A percentile compares a stretch with the other conserved stretches of the same genome.
These are phyloP conservation scores for Adiantum capillusveneris DNA, from an alignment of 75 land plant species.

Conservation along the genomic window DNA sequence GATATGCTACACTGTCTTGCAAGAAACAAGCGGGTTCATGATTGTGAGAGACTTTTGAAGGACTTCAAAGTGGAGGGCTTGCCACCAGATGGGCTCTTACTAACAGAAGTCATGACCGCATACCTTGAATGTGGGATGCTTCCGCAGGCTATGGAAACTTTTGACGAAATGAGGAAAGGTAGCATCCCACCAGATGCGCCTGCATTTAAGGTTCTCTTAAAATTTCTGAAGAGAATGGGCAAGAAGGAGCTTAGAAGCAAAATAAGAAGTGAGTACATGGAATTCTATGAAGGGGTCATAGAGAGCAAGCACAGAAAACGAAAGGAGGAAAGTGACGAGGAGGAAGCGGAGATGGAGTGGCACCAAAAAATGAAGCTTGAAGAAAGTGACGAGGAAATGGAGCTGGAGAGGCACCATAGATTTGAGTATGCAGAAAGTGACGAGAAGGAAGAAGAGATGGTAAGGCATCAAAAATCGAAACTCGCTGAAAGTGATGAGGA, in stretches of 20 bases:
- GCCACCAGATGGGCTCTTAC: constrained; percentile 56
- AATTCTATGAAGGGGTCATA: constrained; percentile 6
- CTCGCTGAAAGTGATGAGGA: too few relatives aligned
- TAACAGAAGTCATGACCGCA: constrained; percentile 66
- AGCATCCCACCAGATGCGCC: neutral
- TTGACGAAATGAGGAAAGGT: constrained; percentile 55
- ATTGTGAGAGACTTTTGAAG: constrained; percentile 50
- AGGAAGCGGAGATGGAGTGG: neutral
- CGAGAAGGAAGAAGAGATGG: too few relatives aligned
- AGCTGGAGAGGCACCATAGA: too few relatives aligned
- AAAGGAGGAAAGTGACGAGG: neutral
- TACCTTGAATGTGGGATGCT: constrained; percentile 48
- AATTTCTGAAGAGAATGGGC: neutral
- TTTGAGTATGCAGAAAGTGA: too few relatives aligned
- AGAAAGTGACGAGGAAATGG: too few relatives aligned
- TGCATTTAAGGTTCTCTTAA: neutral
- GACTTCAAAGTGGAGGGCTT: constrained; percentile 59
- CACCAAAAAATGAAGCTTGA: neutral
- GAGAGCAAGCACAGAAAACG: neutral
- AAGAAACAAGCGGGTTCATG: constrained; percentile 50
- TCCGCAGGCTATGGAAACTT: constrained; percentile 57
- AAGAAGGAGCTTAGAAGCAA: constrained; percentile 2
- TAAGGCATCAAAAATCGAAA: too few relatives aligned
- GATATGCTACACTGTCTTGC: constrained; percentile 88
- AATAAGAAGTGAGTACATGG: constrained; percentile 3